Evolutionary conservation across 495 filamentous ascomycete species (phyloP).

Genomic region (Hapsidospora chrysogenum): DNA sequence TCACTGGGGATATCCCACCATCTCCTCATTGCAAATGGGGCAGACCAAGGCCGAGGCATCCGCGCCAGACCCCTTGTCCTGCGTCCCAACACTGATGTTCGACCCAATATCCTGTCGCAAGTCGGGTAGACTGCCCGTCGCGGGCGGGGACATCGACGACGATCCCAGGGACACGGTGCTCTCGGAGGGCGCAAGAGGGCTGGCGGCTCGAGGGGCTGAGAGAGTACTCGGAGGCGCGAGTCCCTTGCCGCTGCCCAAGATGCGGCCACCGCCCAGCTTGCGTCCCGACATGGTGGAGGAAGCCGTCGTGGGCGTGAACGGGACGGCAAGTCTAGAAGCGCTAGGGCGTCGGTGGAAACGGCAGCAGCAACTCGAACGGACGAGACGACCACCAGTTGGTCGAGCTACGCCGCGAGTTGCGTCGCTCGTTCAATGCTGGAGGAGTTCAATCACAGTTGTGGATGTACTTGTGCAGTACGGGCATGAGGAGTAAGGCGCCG

Average conservation of each 20-base stretch:
- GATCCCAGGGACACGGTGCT: slow-evolving; percentile 33
- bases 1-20: slow-evolving; percentile 49
- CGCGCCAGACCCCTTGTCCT: slow-evolving; percentile 21
- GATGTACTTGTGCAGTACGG: no score
- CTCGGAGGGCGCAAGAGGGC: slow-evolving; percentile 33
- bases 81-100: slow-evolving; percentile 26
- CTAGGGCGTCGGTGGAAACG: no score
- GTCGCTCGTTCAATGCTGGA: no score
- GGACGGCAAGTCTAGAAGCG: no score
- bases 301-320: no score
- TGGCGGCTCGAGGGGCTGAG: slow-evolving; percentile 12
- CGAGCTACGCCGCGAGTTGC: slow-evolving; percentile 1
- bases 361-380: slow-evolving; percentile 2
- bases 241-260: slow-evolving; percentile 67
- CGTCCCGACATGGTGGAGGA: slow-evolving; percentile 60
- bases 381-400: slow-evolving; percentile 1
- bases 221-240: slow-evolving; percentile 42
- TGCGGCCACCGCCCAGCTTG: slow-evolving; percentile 76
- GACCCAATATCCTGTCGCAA: slow-evolving; percentile 27
- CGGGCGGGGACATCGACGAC: slow-evolving; percentile 16
- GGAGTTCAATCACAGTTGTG: no score
- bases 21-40: slow-evolving; percentile 93
- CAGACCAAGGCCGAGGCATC: slow-evolving; percentile 49
- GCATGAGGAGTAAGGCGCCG: no score
- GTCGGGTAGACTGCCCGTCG: slow-evolving; percentile 19